Conservation (phyloP, 2,329 filamentous ascomycete species). For the Penicillium sp. region DNA sequence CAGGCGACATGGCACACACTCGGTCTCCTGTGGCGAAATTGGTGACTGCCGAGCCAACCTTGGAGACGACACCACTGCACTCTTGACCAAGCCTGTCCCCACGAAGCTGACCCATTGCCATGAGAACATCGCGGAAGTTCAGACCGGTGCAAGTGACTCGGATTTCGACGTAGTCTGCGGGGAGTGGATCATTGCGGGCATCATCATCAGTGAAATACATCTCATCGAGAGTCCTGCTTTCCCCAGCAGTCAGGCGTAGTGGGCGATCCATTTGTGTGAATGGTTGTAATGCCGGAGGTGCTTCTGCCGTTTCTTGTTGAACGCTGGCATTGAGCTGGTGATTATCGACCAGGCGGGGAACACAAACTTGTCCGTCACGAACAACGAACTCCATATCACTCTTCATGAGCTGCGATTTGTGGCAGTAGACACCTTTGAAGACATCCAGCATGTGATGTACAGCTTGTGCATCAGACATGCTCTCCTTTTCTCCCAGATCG, state of each 20-base stretch:
- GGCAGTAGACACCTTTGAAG: constrained; percentile 20
- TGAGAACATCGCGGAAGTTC: constrained; percentile 50
- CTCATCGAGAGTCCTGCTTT: constrained; percentile 25
- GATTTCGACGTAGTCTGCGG: constrained; percentile 28
- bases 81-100: constrained; percentile 45
- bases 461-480: constrained; percentile 19
- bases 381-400: constrained; percentile 28
- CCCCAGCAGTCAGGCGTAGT: constrained; percentile 24
- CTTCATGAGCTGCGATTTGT: constrained; percentile 20
- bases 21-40: constrained; percentile 44
- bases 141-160: constrained; percentile 24
- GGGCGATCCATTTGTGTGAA: constrained; percentile 29
- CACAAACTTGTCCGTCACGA: constrained; percentile 24
- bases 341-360: constrained; percentile 27
- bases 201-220: constrained; percentile 33
- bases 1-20: constrained; percentile 45
- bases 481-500: constrained; percentile 24
- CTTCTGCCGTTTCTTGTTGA: constrained; percentile 25
- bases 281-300: constrained; percentile 23
- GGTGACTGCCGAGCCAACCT: constrained; percentile 31
- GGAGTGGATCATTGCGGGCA: constrained; percentile 11
- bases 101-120: constrained; percentile 41
- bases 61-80: constrained; percentile 39
- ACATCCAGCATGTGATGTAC: constrained; percentile 25
- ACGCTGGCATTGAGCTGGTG: constrained; percentile 25